These are phyloP conservation scores for Saccharomycopsis babjevae DNA, from an alignment of 805 yeast species.

Conservation along the genomic window DNA sequence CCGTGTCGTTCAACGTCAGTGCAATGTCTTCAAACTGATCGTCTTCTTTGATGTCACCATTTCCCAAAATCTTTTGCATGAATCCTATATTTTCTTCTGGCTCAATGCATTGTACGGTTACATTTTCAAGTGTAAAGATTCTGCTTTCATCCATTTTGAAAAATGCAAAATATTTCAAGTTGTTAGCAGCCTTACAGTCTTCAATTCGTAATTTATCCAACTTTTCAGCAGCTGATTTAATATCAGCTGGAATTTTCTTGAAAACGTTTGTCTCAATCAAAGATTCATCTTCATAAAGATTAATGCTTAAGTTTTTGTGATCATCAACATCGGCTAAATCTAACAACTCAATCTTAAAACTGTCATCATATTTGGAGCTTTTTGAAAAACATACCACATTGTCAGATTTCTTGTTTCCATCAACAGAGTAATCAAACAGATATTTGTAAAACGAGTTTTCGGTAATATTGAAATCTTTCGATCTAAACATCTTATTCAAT, in stretches of 20 bases:
- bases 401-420: slow-evolving; percentile 2
- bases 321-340: slow-evolving; percentile 20
- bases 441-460: slow-evolving; percentile 48
- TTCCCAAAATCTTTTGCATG: slow-evolving; percentile 12
- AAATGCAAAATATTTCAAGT: slow-evolving; percentile 30
- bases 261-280: slow-evolving; percentile 19
- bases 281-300: slow-evolving; percentile 19
- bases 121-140: slow-evolving; percentile 35
- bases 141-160: slow-evolving; percentile 40
- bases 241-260: slow-evolving; percentile 6
- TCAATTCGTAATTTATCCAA: slow-evolving; percentile 7
- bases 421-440: slow-evolving; percentile 22
- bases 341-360: slow-evolving; percentile 30
- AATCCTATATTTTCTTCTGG: slow-evolving; percentile 11
- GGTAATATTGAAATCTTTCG: slow-evolving; percentile 47
- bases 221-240: slow-evolving; percentile 6
- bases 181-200: slow-evolving; percentile 18
- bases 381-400: slow-evolving; percentile 32
- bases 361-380: slow-evolving; percentile 33
- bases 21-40: neutral
- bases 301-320: slow-evolving; percentile 14
- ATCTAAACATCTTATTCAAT: slow-evolving; percentile 56
- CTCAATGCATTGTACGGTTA: slow-evolving; percentile 35
- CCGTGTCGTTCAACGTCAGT: neutral
- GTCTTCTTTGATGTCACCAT: slow-evolving; percentile 1